Evolutionary conservation across 139 green algal species (phyloP).

Genomic region (Chlorella sp.): DNA sequence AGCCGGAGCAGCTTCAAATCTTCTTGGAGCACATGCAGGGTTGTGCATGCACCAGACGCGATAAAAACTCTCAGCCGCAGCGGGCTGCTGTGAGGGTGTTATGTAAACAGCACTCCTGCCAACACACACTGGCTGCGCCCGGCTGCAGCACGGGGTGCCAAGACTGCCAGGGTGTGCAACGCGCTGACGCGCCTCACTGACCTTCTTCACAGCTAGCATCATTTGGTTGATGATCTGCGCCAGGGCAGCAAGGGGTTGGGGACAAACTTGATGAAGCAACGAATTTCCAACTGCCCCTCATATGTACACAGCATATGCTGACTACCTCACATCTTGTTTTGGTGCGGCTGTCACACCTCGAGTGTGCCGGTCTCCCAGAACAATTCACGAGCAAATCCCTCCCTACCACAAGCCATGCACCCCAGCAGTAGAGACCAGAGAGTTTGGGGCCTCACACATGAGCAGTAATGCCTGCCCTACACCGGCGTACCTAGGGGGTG

Average conservation of each 20-base stretch:
- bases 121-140: not conserved
- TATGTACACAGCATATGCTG: too few species aligned
- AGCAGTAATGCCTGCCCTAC: too few species aligned
- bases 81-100: not conserved
- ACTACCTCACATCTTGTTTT: not conserved
- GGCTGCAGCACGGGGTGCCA: not conserved
- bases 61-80: not conserved
- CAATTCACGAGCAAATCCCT: too few species aligned
- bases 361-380: too few species aligned
- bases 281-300: too few species aligned
- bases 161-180: not conserved
- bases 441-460: too few species aligned
- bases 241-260: not conserved
- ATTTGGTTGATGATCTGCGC: slow-evolving; percentile 73
- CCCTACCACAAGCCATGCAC: too few species aligned
- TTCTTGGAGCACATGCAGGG: too few species aligned
- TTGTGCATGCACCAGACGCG: not conserved
- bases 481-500: slow-evolving; percentile 46
- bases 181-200: not conserved
- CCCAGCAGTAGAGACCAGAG: too few species aligned
- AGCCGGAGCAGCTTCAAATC: not conserved
- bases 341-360: too few species aligned
- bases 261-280: too few species aligned
- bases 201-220: slow-evolving; percentile 42
- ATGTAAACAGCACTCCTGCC: not conserved